Base-by-base conservation (phyloP, 352 stramenopile genomes). In the Globisporangium orthogonon region DNA sequence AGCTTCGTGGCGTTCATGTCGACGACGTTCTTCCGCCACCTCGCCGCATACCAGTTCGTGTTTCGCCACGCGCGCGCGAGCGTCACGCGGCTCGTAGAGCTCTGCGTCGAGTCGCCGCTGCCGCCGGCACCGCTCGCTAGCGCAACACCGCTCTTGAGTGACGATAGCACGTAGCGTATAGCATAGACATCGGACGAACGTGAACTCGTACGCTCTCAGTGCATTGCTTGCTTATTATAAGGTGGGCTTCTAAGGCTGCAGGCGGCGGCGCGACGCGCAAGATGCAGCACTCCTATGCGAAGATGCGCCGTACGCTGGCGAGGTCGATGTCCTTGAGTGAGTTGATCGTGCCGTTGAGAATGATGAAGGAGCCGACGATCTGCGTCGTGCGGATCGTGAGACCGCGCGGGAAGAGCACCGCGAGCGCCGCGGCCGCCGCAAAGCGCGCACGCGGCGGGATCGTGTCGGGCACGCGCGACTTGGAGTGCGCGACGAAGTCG, bases 311-410 rank as follows among this genome's bases (percentile, higher is more conserved):
- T 39, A 89, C 60, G 46, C 69, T 80, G 30, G 73, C 61, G 17
- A 89, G 50, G 63, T 91, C 74, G 39, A 94, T 63, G 51, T 89
- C 84, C 67, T 91, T 90, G 56, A 94, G 73, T 49, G 84, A 91
- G 70, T 96, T 95, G 68, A 97, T 97, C 37, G 88, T 95, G 56
- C 88, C 86, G 73, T 97, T 97, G 63, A 97, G 83, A 61, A 97
- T 97, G 62, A 96, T 94, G 60, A 97, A 97, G 53, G 87, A 96
- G 43, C 89, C 89, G 45, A 94, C 87, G 58, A 97, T 97, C 76
- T 97, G 87, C 63, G 83, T 86, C 51, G 86, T 96, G 61, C 85
- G 85, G 61, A 97, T 93, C 39, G 90, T 90, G 53, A 93, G 72
- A 0, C 89, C 89, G 60, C 87, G 90, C 30, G 89, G 89, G 63